These are phyloP conservation scores for Candida succiphila DNA, from an alignment of 805 yeast species.

Conservation along the genomic window DNA sequence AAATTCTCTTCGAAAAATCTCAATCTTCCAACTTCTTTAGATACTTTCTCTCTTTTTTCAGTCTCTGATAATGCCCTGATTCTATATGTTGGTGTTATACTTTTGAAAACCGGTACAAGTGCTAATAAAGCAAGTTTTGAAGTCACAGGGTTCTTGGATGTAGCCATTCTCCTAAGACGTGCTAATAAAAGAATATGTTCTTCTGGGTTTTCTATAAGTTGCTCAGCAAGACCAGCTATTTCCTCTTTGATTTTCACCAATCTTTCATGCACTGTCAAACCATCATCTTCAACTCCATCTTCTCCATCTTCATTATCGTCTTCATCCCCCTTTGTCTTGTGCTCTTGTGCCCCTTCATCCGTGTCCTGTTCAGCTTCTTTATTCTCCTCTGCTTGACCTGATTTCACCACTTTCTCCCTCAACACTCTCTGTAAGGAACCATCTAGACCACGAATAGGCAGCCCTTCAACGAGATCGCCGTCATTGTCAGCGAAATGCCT, in stretches of 20 bases:
- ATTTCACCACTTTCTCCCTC: constrained; percentile 19
- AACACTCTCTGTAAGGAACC: constrained; percentile 68
- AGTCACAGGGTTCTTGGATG: constrained; percentile 55
- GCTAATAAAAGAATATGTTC: constrained; percentile 60
- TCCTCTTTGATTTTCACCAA: constrained; percentile 65
- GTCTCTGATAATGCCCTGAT: constrained; percentile 75
- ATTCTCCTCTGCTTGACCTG: constrained; percentile 5
- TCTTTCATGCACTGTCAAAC: constrained; percentile 39
- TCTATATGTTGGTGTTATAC: constrained; percentile 79
- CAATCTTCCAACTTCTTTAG: constrained; percentile 69
- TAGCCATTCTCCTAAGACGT: constrained; percentile 61
- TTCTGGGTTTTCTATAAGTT: constrained; percentile 80
- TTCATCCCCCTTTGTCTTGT: constrained; percentile 7
- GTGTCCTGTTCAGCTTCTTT: constrained; percentile 4
- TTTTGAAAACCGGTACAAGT: constrained; percentile 74
- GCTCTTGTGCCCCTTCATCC: constrained; percentile 8
- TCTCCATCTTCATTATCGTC: constrained; percentile 16
- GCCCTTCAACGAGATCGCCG: constrained; percentile 45
- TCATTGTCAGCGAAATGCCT: constrained; percentile 38
- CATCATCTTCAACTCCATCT: constrained; percentile 31
- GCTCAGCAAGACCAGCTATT: constrained; percentile 72
- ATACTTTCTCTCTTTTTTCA: constrained; percentile 73
- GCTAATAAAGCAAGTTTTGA: constrained; percentile 68
- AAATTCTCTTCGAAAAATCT: constrained; percentile 77
- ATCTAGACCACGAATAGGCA: constrained; percentile 68